Evolutionary conservation across 148 eudicot species (phyloP).

Genomic region (Diospyros lotus): DNA sequence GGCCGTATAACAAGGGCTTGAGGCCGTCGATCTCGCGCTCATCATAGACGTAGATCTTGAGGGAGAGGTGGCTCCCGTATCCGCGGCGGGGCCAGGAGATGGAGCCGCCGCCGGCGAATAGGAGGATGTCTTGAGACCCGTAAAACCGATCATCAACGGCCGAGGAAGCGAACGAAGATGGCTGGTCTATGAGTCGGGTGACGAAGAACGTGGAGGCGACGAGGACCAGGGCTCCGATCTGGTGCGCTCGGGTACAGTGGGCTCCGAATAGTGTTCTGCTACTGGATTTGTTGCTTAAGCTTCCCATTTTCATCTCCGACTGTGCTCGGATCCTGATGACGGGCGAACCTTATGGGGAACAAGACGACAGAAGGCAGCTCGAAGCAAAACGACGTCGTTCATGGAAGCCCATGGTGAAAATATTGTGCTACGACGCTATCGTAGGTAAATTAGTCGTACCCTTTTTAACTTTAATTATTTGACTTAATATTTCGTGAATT

Average conservation of each 20-base stretch:
- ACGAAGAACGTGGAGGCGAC: slow-evolving; percentile 70
- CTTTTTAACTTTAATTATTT: too few relatives aligned
- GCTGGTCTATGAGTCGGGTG: slow-evolving; percentile 57
- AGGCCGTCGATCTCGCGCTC: slow-evolving; percentile 78
- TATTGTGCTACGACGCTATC: too few relatives aligned
- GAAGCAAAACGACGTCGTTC: too few relatives aligned
- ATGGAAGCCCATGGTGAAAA: too few relatives aligned
- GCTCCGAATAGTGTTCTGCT: slow-evolving; percentile 6
- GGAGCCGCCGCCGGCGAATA: slow-evolving; percentile 19
- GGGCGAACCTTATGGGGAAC: too few relatives aligned
- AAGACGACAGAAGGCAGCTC: too few relatives aligned
- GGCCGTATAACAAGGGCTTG: slow-evolving; percentile 58
- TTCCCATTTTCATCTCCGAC: slow-evolving; percentile 27
- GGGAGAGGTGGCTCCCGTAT: slow-evolving; percentile 46
- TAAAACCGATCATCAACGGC: slow-evolving; percentile 9
- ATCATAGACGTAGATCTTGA: slow-evolving; percentile 81
- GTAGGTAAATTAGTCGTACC: too few relatives aligned
- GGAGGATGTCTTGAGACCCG: slow-evolving; percentile 8
- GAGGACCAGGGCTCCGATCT: slow-evolving; percentile 67
- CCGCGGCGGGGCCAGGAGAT: slow-evolving; percentile 51
- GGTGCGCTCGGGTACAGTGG: slow-evolving; percentile 76
- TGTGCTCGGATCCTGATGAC: too few relatives aligned
- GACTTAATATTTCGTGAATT: too few relatives aligned
- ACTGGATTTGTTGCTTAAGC: slow-evolving; percentile 30
- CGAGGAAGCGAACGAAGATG: not conserved